Conservation (phyloP, 441 rosid genomes). For the Brassica balearica region DNA sequence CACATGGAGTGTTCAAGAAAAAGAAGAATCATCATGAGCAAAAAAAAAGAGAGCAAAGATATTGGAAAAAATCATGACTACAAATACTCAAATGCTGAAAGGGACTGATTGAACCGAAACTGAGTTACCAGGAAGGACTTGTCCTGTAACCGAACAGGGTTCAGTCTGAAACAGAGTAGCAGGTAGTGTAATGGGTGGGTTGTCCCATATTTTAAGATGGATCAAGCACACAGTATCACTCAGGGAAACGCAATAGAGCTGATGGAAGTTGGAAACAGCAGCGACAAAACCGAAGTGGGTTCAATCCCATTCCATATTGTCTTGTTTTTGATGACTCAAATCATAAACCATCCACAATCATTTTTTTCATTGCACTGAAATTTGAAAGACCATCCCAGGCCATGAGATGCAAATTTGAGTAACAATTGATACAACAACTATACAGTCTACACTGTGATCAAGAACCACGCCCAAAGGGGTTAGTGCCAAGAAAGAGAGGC, state of each 20-base stretch:
- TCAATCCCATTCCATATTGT: neutral
- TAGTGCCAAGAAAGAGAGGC: neutral
- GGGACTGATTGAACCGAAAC: neutral
- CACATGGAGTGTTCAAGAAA: neutral
- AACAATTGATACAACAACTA: neutral
- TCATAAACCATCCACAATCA: too few relatives aligned
- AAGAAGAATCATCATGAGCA: neutral
- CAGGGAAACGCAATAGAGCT: neutral
- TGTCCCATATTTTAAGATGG: neutral
- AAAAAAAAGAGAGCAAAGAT: neutral
- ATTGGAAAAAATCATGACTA: neutral
- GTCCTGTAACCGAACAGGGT: neutral
- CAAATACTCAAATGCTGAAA: neutral
- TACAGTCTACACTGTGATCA: neutral
- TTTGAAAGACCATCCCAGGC: neutral
- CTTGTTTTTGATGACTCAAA: too few relatives aligned
- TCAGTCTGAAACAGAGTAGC: neutral
- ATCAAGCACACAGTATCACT: slow-evolving; percentile 5
- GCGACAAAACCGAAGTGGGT: neutral
- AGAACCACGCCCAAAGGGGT: neutral
- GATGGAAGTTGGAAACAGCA: neutral
- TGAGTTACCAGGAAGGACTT: neutral
- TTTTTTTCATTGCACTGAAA: neutral
- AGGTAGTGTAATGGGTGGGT: neutral
- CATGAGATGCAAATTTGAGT: neutral